A percentile compares a stretch with the other conserved stretches of the same genome.
These are phyloP conservation scores for Thelephora ganbajun DNA, from an alignment of 768 basidiomycete species.

Conservation along the genomic window DNA sequence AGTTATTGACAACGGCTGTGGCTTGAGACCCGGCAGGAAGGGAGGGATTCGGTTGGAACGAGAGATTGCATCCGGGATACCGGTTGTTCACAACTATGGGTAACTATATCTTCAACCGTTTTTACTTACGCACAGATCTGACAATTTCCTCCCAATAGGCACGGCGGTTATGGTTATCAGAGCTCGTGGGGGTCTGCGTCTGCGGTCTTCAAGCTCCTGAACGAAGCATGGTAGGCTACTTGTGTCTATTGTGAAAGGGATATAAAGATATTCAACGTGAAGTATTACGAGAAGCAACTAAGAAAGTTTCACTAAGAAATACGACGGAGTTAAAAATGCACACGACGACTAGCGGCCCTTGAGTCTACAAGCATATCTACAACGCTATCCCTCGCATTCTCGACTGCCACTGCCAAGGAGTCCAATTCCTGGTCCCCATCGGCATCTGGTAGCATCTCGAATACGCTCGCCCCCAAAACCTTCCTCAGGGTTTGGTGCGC, in stretches of 20 bases:
- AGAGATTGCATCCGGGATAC: constrained; percentile 29
- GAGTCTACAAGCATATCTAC: constrained; percentile 50
- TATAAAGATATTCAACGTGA: too few species aligned
- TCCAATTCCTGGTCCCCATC: constrained; percentile 21
- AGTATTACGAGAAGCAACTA: too few species aligned
- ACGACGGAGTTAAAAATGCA: too few species aligned
- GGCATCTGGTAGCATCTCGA: constrained; percentile 18
- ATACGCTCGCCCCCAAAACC: constrained; percentile 39
- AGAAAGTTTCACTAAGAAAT: too few species aligned
- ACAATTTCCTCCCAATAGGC: constrained; percentile 20
- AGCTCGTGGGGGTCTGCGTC: constrained; percentile 53
- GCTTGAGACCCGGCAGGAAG: constrained; percentile 51
- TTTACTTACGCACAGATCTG: neutral
- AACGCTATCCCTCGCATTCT: constrained; percentile 65
- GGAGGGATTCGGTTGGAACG: constrained; percentile 52
- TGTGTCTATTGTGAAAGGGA: too few species aligned
- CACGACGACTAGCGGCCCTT: constrained; percentile 4
- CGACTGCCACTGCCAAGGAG: constrained; percentile 34
- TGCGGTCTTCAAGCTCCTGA: constrained; percentile 31
- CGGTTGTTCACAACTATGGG: constrained; percentile 55
- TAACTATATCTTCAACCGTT: constrained; percentile 15
- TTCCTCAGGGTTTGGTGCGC: constrained; percentile 33
- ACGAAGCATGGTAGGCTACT: constrained; percentile 15
- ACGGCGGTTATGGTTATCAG: constrained; percentile 50
- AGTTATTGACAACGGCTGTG: constrained; percentile 32